A percentile compares a stretch with the other conserved stretches of the same genome.
These are phyloP conservation scores for Penicillium sp. DNA, from an alignment of 2,329 filamentous ascomycete species.

Conservation along the genomic window DNA sequence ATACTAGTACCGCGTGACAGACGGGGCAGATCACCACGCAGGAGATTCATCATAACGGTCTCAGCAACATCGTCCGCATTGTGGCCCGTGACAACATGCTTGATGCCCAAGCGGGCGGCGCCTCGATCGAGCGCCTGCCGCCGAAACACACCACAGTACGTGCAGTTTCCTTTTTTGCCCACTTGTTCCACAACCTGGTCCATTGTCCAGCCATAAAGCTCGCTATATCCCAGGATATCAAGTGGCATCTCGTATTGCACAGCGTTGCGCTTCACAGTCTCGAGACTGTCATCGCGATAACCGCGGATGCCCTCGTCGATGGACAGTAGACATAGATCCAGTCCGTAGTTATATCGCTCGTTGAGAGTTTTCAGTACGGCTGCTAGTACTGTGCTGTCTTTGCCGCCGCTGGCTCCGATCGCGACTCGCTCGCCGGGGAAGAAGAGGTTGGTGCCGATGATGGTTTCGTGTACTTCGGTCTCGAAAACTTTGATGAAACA, in stretches of 20 bases:
- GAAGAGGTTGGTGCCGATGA: slow-evolving; percentile 79
- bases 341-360: slow-evolving; percentile 79
- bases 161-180: slow-evolving; percentile 98
- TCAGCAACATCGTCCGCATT: slow-evolving; percentile 98
- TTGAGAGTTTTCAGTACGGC: slow-evolving; percentile 94
- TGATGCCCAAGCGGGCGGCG: slow-evolving; percentile 80
- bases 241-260: slow-evolving; percentile 87
- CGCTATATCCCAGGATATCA: slow-evolving; percentile 87
- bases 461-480: slow-evolving; percentile 90
- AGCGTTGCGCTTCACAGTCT: slow-evolving; percentile 94
- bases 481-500: slow-evolving; percentile 91
- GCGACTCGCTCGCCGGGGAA: slow-evolving; percentile 79
- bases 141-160: slow-evolving; percentile 95
- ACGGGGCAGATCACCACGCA: slow-evolving; percentile 84
- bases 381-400: slow-evolving; percentile 94
- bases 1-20: slow-evolving; percentile 88
- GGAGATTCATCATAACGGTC: slow-evolving; percentile 95
- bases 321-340: slow-evolving; percentile 82
- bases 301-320: slow-evolving; percentile 98
- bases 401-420: slow-evolving; percentile 94
- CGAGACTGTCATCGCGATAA: slow-evolving; percentile 91
- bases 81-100: slow-evolving; percentile 94
- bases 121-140: slow-evolving; percentile 91
- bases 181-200: slow-evolving; percentile 96
- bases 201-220: slow-evolving; percentile 99